These are phyloP conservation scores for Fusarium hostae DNA, from an alignment of 2,329 filamentous ascomycete genomes.

Conservation along the genomic window DNA sequence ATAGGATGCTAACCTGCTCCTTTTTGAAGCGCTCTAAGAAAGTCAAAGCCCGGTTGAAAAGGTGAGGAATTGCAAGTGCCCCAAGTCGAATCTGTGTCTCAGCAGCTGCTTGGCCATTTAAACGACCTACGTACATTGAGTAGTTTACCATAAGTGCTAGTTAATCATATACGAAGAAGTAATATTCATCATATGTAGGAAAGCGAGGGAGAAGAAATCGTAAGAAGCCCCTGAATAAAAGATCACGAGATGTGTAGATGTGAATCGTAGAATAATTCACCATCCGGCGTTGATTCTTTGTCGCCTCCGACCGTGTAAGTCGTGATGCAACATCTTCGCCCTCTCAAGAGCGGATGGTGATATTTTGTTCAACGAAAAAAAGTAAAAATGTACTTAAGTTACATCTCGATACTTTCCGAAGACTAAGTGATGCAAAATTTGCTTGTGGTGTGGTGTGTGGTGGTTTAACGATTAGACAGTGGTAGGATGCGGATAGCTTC, in stretches of 20 bases:
- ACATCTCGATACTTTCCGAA: not conserved
- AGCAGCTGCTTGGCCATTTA: not conserved
- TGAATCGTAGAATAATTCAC: not conserved
- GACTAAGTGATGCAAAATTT: not conserved
- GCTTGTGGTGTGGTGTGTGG: slow-evolving; percentile 27
- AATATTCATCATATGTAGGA: not conserved
- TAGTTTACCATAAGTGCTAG: not conserved
- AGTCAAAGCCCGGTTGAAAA: not conserved
- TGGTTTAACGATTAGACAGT: slow-evolving; percentile 35
- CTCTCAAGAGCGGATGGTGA: not conserved
- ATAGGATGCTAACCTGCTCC: no score
- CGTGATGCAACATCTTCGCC: slow-evolving; percentile 28
- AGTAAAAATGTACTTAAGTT: slow-evolving; percentile 16
- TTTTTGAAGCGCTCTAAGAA: no score
- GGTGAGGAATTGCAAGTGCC: not conserved
- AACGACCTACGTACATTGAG: not conserved
- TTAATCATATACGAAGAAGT: not conserved
- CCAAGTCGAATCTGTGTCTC: not conserved
- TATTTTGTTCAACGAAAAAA: slow-evolving; percentile 31
- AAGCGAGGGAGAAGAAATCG: not conserved
- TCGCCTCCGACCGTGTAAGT: slow-evolving; percentile 46
- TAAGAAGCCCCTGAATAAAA: not conserved
- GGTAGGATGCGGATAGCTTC: slow-evolving; percentile 50
- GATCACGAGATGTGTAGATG: not conserved
- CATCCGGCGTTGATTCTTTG: slow-evolving; percentile 18